Evolutionary conservation across 1,284 basidiomycete species (phyloP), one percentile per base, ranked within the genome.

Genomic region (Phylloboletellus chloephorus): DNA sequence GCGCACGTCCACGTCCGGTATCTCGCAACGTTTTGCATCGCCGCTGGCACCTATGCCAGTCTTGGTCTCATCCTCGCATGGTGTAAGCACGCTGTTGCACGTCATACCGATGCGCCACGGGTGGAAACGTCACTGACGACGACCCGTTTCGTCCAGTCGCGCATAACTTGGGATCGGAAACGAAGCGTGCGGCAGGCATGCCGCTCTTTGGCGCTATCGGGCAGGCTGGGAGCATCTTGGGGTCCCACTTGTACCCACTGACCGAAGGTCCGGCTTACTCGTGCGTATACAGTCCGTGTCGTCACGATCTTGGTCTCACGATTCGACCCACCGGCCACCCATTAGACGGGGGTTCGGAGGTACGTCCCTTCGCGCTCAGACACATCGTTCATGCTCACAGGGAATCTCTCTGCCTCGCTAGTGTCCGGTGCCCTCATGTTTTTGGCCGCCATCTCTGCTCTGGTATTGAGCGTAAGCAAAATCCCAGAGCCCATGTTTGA

Each of bases 201-300:
- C 80, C 84, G 2, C 72, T 86, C 56, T 85, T 82, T 57, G 81
- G 82, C 70, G 77, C 79, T 7, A 85, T 88, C 30, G 83, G 83
- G 2, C 84, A 87, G 56, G 75, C 71, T 41, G 84, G 84, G 11
- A 82, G 78, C 48, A 67, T 87, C 23, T 66, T 87, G 15, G 83
- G 83, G 19, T 79, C 82, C 1, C 82, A 88, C 49, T 55, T 87
- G 9, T 86, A 76, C 57, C 84, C 82, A 0, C 60, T 72, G 21
- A 71, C 69, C 0, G 77, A 87, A 34, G 75, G 75, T 0, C 83
- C 84, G 0, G 58, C 61, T 30, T 88, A 87, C 49, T 71, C 67
- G 80, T 83, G 57, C 51, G 66, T 53, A 3, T 10, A 4, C 5
- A 2, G 2, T 23, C 15, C 10, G 6, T 3, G 5, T 19, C 16